Percentiles rank a stretch among this genome's conserved stretches.
These are phyloP conservation scores for Pseudocercospora vitis DNA, from an alignment of 2,329 filamentous ascomycete species.

Conservation along the genomic window DNA sequence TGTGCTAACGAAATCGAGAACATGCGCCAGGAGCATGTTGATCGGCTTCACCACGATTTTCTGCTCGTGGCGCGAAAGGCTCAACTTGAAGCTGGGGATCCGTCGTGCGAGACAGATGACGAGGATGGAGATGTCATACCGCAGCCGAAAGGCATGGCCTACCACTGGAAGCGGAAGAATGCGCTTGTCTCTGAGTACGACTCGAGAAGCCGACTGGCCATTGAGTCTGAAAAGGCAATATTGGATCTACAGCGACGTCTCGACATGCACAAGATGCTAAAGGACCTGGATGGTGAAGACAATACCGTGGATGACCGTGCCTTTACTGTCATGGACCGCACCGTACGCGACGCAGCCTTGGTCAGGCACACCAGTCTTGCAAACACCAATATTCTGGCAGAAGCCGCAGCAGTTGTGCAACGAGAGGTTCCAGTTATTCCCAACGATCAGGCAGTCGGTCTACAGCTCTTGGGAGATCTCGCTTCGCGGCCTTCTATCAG, in stretches of 20 bases:
- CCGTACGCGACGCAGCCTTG: conserved; percentile 43
- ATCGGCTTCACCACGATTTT: conserved; percentile 34
- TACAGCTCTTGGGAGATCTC: conserved; percentile 37
- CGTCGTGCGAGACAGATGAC: conserved; percentile 34
- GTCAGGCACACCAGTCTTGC: conserved; percentile 40
- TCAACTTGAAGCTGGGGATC: conserved; percentile 15
- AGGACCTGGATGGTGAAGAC: conserved; percentile 36
- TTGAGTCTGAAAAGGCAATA: conserved; percentile 30
- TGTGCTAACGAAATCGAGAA: conserved; percentile 38
- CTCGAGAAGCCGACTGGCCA: conserved; percentile 32
- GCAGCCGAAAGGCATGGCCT: conserved; percentile 40
- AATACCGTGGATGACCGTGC: conserved; percentile 21
- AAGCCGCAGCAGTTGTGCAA: conserved; percentile 39
- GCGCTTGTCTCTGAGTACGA: conserved; percentile 32
- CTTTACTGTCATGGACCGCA: conserved; percentile 46
- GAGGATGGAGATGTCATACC: conserved; percentile 40
- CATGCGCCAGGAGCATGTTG: conserved; percentile 31
- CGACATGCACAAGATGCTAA: conserved; percentile 31
- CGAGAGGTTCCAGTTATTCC: conserved; percentile 32
- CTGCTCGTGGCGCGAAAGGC: conserved; percentile 31
- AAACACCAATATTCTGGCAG: conserved; percentile 37
- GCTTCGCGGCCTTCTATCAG: conserved; percentile 27
- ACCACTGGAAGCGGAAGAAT: conserved; percentile 28
- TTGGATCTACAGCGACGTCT: conserved; percentile 28
- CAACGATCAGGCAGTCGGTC: conserved; percentile 45